Percentiles rank a stretch among this genome's conserved stretches.
These are phyloP conservation scores for Adansonia grandidieri DNA, from an alignment of 441 rosid genomes.

Conservation along the genomic window DNA sequence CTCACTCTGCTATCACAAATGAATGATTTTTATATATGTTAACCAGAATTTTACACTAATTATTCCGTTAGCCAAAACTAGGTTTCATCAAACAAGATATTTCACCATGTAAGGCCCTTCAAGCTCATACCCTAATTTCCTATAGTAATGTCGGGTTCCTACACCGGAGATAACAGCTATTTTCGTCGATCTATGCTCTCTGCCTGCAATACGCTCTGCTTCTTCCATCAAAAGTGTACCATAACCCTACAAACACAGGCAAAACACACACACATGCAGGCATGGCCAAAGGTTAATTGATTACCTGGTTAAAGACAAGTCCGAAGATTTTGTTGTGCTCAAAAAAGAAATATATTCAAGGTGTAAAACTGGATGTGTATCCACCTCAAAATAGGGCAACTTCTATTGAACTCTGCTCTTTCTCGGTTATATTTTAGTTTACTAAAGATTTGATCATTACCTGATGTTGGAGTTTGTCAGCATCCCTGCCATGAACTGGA, in stretches of 20 bases:
- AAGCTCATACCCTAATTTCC: slow-evolving; percentile 91
- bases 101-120: slow-evolving; percentile 99
- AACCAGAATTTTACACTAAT: slow-evolving; percentile 5
- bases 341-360: background rate
- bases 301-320: background rate
- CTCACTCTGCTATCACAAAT: slow-evolving; percentile 5
- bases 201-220: slow-evolving; percentile 82
- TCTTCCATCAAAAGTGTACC: slow-evolving; percentile 98
- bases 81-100: slow-evolving; percentile 51
- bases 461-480: slow-evolving; percentile 98
- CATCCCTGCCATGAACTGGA: slow-evolving; percentile 95
- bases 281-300: background rate
- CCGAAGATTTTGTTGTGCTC: background rate
- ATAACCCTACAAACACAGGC: slow-evolving; percentile 59
- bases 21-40: background rate
- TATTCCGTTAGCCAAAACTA: background rate
- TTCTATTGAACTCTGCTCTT: background rate
- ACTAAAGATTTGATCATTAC: slow-evolving; percentile 38
- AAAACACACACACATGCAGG: background rate
- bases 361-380: background rate
- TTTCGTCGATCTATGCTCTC: slow-evolving; percentile 84
- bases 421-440: slow-evolving; percentile 3
- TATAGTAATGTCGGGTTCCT: slow-evolving; percentile 94
- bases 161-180: slow-evolving; percentile 95
- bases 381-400: background rate